A percentile compares a stretch with the other conserved stretches of the same genome.
phyloP scores from a whole-genome alignment of 257 asterid species.

The Echites panduratus region DNA sequence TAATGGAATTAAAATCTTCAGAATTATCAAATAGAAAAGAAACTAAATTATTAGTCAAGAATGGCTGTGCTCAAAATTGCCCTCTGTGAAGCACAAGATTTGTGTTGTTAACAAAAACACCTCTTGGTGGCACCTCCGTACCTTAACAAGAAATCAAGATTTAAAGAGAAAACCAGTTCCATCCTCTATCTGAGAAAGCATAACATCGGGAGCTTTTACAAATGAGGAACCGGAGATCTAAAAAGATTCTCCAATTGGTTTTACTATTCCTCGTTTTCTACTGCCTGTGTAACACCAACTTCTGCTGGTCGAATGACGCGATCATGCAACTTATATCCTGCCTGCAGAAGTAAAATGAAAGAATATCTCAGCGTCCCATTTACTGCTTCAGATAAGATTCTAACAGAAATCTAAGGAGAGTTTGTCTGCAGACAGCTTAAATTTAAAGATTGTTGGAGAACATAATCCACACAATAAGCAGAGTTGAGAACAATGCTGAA shows the following conservation, averaged over 20 bases:
- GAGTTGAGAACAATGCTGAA: neutral
- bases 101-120: neutral
- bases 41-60: neutral
- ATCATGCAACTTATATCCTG: conserved; percentile 68
- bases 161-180: neutral
- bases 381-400: neutral
- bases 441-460: neutral
- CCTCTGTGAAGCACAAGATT: neutral
- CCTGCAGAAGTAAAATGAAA: conserved; percentile 29
- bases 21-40: neutral
- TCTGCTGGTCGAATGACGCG: conserved; percentile 85
- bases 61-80: conserved; percentile 8
- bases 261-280: conserved; percentile 28
- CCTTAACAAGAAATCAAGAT: neutral
- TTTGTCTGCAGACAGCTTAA: neutral
- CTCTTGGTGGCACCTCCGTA: conserved; percentile 1
- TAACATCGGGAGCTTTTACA: neutral
- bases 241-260: neutral
- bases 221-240: neutral
- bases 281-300: conserved; percentile 69
- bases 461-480: neutral
- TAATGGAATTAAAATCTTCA: neutral
- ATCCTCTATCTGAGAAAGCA: neutral
- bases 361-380: neutral
- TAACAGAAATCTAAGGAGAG: neutral